phyloP scores from a whole-genome alignment of 768 basidiomycete genomes.

The Boletus reticuloceps region DNA sequence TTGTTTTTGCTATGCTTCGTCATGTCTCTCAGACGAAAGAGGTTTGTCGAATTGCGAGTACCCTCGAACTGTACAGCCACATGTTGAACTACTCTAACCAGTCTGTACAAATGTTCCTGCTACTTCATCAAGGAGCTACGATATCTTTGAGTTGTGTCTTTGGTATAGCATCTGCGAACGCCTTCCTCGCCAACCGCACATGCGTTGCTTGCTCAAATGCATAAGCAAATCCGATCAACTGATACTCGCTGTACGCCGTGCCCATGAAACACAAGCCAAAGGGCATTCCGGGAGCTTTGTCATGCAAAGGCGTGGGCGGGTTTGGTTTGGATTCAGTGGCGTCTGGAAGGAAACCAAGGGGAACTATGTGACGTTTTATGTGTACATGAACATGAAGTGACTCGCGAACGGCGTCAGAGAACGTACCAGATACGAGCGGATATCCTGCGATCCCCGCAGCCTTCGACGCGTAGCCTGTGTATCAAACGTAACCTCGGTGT shows the following conservation, averaged over 20 bases:
- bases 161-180: constrained; percentile 52
- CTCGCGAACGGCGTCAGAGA: not conserved
- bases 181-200: constrained; percentile 44
- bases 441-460: constrained; percentile 37
- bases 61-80: not conserved
- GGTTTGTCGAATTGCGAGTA: no score
- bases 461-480: constrained; percentile 25
- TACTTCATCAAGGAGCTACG: constrained; percentile 6
- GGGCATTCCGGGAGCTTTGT: constrained; percentile 37
- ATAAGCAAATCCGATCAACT: constrained; percentile 42
- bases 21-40: constrained; percentile 40
- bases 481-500: not conserved
- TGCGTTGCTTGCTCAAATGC: constrained; percentile 58
- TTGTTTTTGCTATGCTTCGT: constrained; percentile 91
- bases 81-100: not conserved
- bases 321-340: constrained; percentile 26
- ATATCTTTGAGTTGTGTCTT: constrained; percentile 46
- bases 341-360: constrained; percentile 39
- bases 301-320: constrained; percentile 36
- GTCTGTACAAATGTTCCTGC: no score
- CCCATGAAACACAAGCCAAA: constrained; percentile 45
- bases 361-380: constrained; percentile 38
- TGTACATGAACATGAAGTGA: not conserved
- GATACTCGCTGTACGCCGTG: constrained; percentile 43
- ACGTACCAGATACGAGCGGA: constrained; percentile 33